phyloP scores from a whole-genome alignment of 2,329 filamentous ascomycete genomes.

The Trichoderma oligosporum region DNA sequence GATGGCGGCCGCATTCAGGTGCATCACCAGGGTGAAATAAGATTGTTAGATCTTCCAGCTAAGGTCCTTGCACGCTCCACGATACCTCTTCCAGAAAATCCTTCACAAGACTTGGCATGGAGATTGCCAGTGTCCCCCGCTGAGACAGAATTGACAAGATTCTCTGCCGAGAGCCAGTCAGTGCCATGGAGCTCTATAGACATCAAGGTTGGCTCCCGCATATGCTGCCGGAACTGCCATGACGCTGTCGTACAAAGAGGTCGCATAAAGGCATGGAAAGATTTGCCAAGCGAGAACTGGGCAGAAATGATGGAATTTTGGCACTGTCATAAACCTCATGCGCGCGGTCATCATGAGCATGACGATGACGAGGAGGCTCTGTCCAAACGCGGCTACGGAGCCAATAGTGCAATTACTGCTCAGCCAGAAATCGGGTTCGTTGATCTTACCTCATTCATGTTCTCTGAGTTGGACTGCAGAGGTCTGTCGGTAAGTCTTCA shows the following conservation, averaged over 20 bases:
- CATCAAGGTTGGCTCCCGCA: constrained; percentile 37
- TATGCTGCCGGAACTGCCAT: constrained; percentile 44
- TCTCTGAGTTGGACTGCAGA: constrained; percentile 63
- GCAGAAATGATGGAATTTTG: constrained; percentile 99
- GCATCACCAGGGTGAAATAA: constrained; percentile 40
- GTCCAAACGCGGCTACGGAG: constrained; percentile 74
- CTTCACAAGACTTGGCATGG: constrained; percentile 46
- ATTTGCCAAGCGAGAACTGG: constrained; percentile 95
- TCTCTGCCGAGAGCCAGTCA: constrained; percentile 36
- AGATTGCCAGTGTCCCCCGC: constrained; percentile 44
- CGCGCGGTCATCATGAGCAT: constrained; percentile 49
- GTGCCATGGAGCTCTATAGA: constrained; percentile 56
- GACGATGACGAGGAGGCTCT: constrained; percentile 48
- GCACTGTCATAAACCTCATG: constrained; percentile 93
- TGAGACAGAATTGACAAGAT: constrained; percentile 26
- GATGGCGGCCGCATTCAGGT: constrained; percentile 47
- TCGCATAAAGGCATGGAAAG: constrained; percentile 67
- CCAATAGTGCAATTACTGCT: constrained; percentile 68
- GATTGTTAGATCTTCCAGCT: constrained; percentile 42
- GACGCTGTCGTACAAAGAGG: constrained; percentile 37
- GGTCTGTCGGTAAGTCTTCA: constrained; percentile 36
- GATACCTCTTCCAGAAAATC: constrained; percentile 38
- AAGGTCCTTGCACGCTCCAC: constrained; percentile 33
- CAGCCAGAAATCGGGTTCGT: constrained; percentile 68
- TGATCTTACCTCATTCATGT: constrained; percentile 72